Base-by-base conservation (phyloP, 2,329 filamentous ascomycete species). In the Pyrenophora teres region DNA sequence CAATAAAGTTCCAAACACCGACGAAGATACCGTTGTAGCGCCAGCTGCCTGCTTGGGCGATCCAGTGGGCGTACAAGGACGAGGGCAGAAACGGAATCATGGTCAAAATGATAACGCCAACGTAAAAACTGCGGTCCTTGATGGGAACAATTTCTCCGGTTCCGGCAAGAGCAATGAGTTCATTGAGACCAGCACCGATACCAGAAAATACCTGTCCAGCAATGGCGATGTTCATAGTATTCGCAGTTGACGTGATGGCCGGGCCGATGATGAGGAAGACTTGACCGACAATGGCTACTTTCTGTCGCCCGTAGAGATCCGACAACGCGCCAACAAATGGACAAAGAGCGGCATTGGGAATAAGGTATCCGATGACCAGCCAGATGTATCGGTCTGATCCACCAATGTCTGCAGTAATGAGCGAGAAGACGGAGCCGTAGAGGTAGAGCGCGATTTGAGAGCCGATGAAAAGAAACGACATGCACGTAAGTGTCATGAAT, bases 111-210 rank as follows among this genome's bases (percentile, higher is more conserved):
- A 88, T 72, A 0, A 79, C 68, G 10, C 82, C 81, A 19, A 87
- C 81, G 63, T 87, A 88, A 63, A 80, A 80, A 25, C 84, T 86
- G 40, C 87, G 81, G 68, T 87, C 83, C 15, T 81, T 77, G 16
- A 83, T 83, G 1, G 87, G 87, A 0, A 85, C 87, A 53, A 89
- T 78, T 66, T 90, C 87, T 2, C 85, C 84, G 1, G 86, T 87
- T 30, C 81, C 87, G 23, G 87, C 85, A 7, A 90, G 76, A 4
- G 87, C 85, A 5, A 85, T 89, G 30, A 89, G 75, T 68, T 89
- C 86, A 59, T 85, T 86, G 54, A 89, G 80, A 12, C 87, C 87
- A 9, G 86, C 85, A 30, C 86, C 87, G 5, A 83, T 75, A 1
- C 87, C 87, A 8, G 85, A 80, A 56, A 89, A 77, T 2, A 80